A percentile compares a stretch with the other conserved stretches of the same genome.
Conservation (phyloP, 306 rosid genomes). For the Hippophae gyantsensis region DNA sequence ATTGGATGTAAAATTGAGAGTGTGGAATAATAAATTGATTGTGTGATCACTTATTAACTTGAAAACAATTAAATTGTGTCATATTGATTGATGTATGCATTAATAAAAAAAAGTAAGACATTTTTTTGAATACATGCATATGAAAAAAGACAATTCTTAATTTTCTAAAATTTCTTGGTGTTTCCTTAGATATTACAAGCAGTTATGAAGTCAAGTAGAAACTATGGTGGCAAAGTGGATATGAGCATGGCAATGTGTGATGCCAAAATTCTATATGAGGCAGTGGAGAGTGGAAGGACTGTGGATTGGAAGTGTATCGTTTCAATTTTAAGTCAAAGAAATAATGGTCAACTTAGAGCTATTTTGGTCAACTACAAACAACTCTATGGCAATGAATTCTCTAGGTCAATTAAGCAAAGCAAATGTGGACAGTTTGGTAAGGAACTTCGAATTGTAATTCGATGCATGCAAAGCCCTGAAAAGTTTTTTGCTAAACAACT, state of each 20-base stretch:
- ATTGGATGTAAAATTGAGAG: too few relatives aligned
- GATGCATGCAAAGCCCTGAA: conserved; percentile 12
- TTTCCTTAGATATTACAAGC: conserved; percentile 7
- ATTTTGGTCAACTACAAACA: conserved; percentile 14
- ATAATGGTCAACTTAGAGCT: conserved; percentile 11
- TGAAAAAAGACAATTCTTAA: too few relatives aligned
- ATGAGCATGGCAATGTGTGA: conserved; percentile 23
- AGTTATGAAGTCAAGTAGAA: conserved; percentile 10
- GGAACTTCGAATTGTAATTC: conserved; percentile 9
- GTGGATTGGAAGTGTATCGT: conserved; percentile 14
- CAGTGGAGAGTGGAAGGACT: conserved; percentile 11
- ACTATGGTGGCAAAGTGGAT: conserved; percentile 15
- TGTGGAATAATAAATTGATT: too few relatives aligned
- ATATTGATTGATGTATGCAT: too few relatives aligned
- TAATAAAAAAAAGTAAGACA: too few relatives aligned
- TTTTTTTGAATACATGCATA: too few relatives aligned
- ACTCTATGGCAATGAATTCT: conserved; percentile 19
- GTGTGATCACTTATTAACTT: too few relatives aligned
- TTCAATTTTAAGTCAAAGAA: conserved; percentile 12
- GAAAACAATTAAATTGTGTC: too few relatives aligned
- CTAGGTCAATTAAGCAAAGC: conserved; percentile 13
- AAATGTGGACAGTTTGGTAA: conserved; percentile 24
- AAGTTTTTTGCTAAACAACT: conserved; percentile 18
- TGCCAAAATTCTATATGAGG: conserved; percentile 19
- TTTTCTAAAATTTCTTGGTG: neutral